These are phyloP conservation scores for Protomyces gravidus DNA, from an alignment of 1,139 yeast genomes.

Conservation along the genomic window DNA sequence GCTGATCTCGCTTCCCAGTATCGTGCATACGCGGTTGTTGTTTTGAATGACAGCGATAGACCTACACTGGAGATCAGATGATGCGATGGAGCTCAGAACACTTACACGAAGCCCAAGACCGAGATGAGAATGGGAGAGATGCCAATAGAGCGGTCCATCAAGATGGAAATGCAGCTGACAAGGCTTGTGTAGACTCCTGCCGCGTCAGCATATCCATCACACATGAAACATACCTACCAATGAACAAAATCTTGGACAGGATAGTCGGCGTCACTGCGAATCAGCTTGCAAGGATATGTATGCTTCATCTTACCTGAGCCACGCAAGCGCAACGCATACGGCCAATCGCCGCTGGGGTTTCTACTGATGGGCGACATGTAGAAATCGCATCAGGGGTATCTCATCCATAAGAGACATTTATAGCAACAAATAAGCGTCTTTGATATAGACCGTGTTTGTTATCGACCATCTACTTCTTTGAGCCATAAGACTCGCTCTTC, in stretches of 20 bases:
- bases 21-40: constrained; percentile 33
- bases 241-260: not conserved
- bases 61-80: constrained; percentile 24
- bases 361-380: not conserved
- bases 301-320: not conserved
- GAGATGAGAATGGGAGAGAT: constrained; percentile 31
- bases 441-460: not conserved
- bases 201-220: not conserved
- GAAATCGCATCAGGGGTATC: not conserved
- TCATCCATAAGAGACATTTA: not conserved
- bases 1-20: constrained; percentile 32
- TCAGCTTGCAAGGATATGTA: not conserved
- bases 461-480: constrained; percentile 3
- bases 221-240: not conserved
- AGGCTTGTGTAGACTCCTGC: constrained; percentile 1
- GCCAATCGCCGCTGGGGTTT: not conserved
- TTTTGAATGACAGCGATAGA: constrained; percentile 31
- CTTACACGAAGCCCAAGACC: constrained; percentile 30
- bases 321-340: not conserved
- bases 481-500: constrained; percentile 24
- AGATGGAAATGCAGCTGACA: constrained; percentile 30
- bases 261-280: not conserved
- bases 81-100: not conserved
- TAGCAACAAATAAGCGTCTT: not conserved
- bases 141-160: constrained; percentile 29